Percentiles rank a stretch among this genome's conserved stretches.
These are phyloP conservation scores for Cyberlindnera nakhonratchasimensis DNA, from an alignment of 805 yeast genomes.

Conservation along the genomic window DNA sequence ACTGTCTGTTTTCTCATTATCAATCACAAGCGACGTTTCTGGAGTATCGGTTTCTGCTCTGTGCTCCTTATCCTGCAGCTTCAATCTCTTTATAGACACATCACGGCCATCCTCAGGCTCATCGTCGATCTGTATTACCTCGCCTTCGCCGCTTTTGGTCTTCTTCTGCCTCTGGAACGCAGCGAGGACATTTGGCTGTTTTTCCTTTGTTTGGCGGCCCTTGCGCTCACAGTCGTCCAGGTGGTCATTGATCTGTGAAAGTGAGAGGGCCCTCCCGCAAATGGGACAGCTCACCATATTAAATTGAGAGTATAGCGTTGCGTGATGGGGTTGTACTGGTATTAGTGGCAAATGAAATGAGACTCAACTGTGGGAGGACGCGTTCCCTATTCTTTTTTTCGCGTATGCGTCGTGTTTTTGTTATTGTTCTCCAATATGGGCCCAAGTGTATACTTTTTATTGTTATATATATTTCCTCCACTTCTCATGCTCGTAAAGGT, in stretches of 20 bases:
- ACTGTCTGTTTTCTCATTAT: background rate
- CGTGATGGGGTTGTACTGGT: slow-evolving; percentile 31
- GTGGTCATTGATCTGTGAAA: slow-evolving; percentile 24
- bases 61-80: background rate
- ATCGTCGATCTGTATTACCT: slow-evolving; percentile 19
- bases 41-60: background rate
- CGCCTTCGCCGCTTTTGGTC: slow-evolving; percentile 5
- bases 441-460: too few species aligned
- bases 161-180: slow-evolving; percentile 9
- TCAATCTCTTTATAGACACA: too few species aligned
- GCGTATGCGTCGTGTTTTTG: too few species aligned
- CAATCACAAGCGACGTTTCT: background rate
- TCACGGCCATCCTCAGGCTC: slow-evolving; percentile 5
- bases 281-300: slow-evolving; percentile 28
- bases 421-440: too few species aligned
- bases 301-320: slow-evolving; percentile 21
- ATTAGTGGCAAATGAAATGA: too few species aligned
- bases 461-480: too few species aligned
- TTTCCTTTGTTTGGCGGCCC: slow-evolving; percentile 1
- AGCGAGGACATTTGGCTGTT: slow-evolving; percentile 7
- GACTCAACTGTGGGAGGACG: too few species aligned
- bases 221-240: slow-evolving; percentile 23
- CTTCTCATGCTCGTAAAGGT: too few species aligned
- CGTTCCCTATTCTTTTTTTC: too few species aligned
- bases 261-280: slow-evolving; percentile 19